Evolutionary conservation across 345 rosid species (phyloP), one percentile per base, ranked within the genome.

Genomic region (Gossypium thurberi): DNA sequence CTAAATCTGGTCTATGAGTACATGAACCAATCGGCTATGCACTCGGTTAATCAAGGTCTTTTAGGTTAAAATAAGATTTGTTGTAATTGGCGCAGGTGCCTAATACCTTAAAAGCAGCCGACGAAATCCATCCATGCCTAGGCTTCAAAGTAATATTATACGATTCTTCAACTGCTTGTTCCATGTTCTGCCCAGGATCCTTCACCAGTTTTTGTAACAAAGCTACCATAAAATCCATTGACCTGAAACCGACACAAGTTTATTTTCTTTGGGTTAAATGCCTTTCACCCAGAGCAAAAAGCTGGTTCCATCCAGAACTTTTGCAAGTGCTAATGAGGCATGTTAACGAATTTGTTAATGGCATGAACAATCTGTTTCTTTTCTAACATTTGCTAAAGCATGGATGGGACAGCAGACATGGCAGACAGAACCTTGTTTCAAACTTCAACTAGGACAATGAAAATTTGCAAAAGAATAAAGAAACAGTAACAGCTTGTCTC

Each of bases 81-180:
- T 18, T 64, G 26, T 4, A 15, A 61, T 9, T 2, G 33, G 20
- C 11, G 33, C 3, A 8, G 9, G n/a, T 52, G 56, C 10, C 11
- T 62, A 42, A 28, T 84, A 91, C 98, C 85, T 81, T 94, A 84
- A 88, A 88, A 80, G 98, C 98, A 72, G 98, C 98, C 12, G 89
- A 83, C 1, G 98, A 87, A 71, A 94, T 94, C 98, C 98, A 94
- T 62, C 98, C 90, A 84, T 94, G 98, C 87, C 92, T 85, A 2
- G 87, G 95, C 82, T 90, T 94, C 74, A 94, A 82, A 70, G 93
- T 87, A 20, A 66, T 14, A 67, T 74, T 81, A 75, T 94, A 92
- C 44, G 95, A 82, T 65, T 90, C 96, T 85, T 90, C 95, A 80
- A 95, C 97, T 67, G 83, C 82, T 75, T 85, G 73, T 78, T 88